A percentile compares a stretch with the other conserved stretches of the same genome.
phyloP scores from a whole-genome alignment of 2,329 filamentous ascomycete genomes.

The Cladobotryum protrusum region DNA sequence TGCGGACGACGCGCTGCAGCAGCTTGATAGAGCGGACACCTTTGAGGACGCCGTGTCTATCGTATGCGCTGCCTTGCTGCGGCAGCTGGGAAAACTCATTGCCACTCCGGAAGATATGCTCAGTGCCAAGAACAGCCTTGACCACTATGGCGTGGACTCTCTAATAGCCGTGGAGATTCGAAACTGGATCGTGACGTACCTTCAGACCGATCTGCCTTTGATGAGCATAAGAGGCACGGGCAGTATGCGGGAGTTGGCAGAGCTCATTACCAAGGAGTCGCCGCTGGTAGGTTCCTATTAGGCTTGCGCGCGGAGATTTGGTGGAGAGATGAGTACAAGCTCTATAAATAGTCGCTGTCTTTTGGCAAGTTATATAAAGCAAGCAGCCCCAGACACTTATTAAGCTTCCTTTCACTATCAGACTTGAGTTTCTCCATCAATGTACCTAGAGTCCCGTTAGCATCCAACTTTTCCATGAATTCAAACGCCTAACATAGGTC shows the following conservation, averaged over 20 bases:
- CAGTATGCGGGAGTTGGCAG: not conserved
- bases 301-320: too few relatives aligned
- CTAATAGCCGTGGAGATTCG: not conserved
- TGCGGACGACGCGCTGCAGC: not conserved
- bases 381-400: too few relatives aligned
- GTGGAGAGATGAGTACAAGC: too few relatives aligned
- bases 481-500: too few relatives aligned
- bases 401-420: too few relatives aligned
- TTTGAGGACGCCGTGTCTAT: not conserved
- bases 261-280: not conserved
- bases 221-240: not conserved
- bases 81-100: not conserved
- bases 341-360: too few relatives aligned
- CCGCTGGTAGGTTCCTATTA: not conserved
- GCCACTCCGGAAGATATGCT: not conserved
- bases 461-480: too few relatives aligned
- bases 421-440: too few relatives aligned
- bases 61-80: not conserved
- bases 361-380: too few relatives aligned
- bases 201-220: not conserved
- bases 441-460: too few relatives aligned
- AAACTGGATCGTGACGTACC: not conserved
- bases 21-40: not conserved
- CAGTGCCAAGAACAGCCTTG: not conserved
- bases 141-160: not conserved